Base-by-base conservation (phyloP, 768 basidiomycete species). In the Lentinula lateritia region DNA sequence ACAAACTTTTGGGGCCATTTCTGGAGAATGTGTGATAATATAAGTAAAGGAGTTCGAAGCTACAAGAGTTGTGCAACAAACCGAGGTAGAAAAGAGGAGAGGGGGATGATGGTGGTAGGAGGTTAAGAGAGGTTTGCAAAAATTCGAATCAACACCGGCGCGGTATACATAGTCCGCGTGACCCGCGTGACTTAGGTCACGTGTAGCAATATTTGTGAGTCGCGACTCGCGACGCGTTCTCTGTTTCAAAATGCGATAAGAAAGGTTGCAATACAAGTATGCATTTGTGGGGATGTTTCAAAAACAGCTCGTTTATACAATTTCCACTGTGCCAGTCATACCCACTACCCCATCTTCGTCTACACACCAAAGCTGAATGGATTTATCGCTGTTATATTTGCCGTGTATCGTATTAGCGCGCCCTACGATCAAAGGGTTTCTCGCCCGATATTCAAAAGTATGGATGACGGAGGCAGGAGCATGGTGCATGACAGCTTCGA, bases 401-500 rank as follows among this genome's bases (percentile, higher is more conserved):
- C 77, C 80, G n/a, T 73, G 63, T 50, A 83, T 71, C 2, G 71
- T 76, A 20, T 75, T 67, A 16, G 67, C 66, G 6, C 71, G 68
- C 52, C 77, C 73, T 6, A 83, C 82, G 9, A 82, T 64, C 45
- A 83, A 58, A 2, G 83, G 82, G 61, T 83, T 84, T 41, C 77
- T 74, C 4, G 87, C 87, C 41, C 83, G 73, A 65, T 88, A 88
- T 54, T 78, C 83, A 66, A 91, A 92, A 5, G 73, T 64, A 50
- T 70, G 75, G 59, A 92, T 66, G 23, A 73, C 69, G 12, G 74
- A 70, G 2, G 75, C 71, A 0, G 87, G 85, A 52, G 81, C 74
- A 52, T 85, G 71, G 65, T 84, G 76, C 6, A 74, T 71, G 38
- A 83, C 75, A 0, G 80, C 73, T 67, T 93, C 92, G 39, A 93